Evolutionary conservation across 2,329 filamentous ascomycete genomes (phyloP).

Genomic region (Trichoderma pleuroti): DNA sequence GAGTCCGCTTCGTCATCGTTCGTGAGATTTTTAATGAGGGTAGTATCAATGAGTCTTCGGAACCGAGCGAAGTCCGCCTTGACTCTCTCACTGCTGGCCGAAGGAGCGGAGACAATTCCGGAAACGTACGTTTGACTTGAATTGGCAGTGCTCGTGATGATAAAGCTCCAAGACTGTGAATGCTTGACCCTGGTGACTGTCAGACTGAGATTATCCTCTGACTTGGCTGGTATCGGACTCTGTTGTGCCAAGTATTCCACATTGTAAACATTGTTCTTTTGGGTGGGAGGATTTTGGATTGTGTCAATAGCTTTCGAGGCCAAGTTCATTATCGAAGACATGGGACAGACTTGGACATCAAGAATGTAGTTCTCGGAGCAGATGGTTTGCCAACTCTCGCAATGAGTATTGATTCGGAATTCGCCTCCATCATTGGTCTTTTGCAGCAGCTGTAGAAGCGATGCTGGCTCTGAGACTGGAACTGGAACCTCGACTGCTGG

Average conservation of each 20-base stretch:
- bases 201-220: not conserved
- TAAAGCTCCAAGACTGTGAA: not conserved
- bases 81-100: not conserved
- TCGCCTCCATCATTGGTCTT: not conserved
- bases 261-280: not conserved
- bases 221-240: not conserved
- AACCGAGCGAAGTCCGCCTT: not conserved
- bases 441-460: not conserved
- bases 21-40: not conserved
- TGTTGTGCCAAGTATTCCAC: not conserved
- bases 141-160: not conserved
- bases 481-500: not conserved
- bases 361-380: not conserved
- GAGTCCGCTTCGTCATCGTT: not conserved
- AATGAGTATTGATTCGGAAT: not conserved
- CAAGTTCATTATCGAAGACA: not conserved
- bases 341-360: not conserved
- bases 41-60: not conserved
- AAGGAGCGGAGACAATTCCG: not conserved
- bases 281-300: not conserved
- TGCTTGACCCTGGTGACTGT: not conserved
- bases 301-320: not conserved
- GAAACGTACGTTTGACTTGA: not conserved
- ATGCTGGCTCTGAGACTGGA: not conserved
- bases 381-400: not conserved